Base-by-base conservation (phyloP, 2,329 filamentous ascomycete genomes). In the Ophiobolus disseminans region DNA sequence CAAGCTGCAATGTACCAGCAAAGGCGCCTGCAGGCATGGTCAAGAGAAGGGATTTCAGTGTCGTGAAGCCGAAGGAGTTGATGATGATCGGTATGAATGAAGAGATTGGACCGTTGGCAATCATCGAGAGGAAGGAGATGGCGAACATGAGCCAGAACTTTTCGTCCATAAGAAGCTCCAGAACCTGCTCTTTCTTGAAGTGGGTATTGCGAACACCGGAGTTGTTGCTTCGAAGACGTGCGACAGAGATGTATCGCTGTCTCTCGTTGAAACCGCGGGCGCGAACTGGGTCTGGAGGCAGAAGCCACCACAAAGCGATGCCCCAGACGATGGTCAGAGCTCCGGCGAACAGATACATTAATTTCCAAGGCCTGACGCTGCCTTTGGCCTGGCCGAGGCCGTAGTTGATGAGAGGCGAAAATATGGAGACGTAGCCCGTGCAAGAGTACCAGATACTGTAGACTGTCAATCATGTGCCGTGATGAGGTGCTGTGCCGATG, bases 221-320 rank as follows among this genome's bases (percentile, higher is more conserved):
- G 68, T 91, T 86, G 61, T 92, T 92, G 31, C 83, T 79, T 0
- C 87, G 80, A 2, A 91, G 82, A 0, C 89, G 80, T 51, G 89
- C 88, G 11, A 90, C 75, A 0, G 86, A 86, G 21, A 60, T 65
- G 16, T 73, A 50, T 32, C 75, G 72, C 48, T 75, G 73, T 32
- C 57, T 61, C 17, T 69, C 62, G 11, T 57, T 65, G 25, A 76
- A 62, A 4, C 65, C 60, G 10, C 68, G 67, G 17, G 58, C 58
- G 16, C 62, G 70, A 60, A 75, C 73, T n/a, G 71, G 73, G 35
- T 73, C 75, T 44, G 75, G 72, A 0, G 73, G 74, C 6, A 77
- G 63, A 41, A 75, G 63, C 23, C 72, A 39, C 39, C 73, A 50
- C 21, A 75, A 65, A 28, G 65, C 55, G 17, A 61, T 35, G n/a